Evolutionary conservation across 169 alveolate species (phyloP).

Genomic region (Eimeria praecox): DNA sequence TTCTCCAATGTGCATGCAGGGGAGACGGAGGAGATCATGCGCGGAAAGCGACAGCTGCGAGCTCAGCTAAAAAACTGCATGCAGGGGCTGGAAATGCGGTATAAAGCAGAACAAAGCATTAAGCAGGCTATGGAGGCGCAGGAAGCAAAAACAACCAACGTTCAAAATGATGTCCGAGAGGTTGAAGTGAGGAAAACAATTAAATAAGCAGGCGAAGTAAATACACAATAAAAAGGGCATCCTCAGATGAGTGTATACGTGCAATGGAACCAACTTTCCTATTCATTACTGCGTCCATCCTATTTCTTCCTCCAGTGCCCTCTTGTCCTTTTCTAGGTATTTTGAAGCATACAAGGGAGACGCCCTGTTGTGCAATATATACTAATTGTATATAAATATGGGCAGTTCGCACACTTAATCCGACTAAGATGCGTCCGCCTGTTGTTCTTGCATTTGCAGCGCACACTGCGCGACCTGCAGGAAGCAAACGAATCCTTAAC

Average conservation of each 20-base stretch:
- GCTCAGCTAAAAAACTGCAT: slow-evolving; percentile 21
- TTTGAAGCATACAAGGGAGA: no score
- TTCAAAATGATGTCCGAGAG: background rate
- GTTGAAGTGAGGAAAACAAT: background rate
- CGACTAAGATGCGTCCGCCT: background rate
- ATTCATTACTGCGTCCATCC: no score
- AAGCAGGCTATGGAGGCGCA: slow-evolving; percentile 18
- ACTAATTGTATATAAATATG: no score
- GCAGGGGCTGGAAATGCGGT: slow-evolving; percentile 24
- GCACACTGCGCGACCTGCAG: slow-evolving; percentile 14
- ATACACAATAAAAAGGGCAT: no score
- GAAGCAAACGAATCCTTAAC: slow-evolving; percentile 29
- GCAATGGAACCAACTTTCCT: no score
- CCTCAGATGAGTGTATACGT: no score
- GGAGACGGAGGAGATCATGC: slow-evolving; percentile 89
- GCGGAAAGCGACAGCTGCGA: slow-evolving; percentile 54
- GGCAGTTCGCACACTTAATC: no score
- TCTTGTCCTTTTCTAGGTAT: no score
- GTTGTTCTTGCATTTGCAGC: background rate
- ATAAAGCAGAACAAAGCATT: slow-evolving; percentile 14
- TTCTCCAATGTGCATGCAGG: slow-evolving; percentile 46
- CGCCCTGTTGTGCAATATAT: no score
- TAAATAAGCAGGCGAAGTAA: no score
- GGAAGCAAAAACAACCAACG: background rate
- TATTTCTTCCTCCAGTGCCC: no score